Percentiles rank a stretch among this genome's conserved stretches.
Evolutionary conservation across 345 rosid species (phyloP).

Genomic region (Pistacia vera): DNA sequence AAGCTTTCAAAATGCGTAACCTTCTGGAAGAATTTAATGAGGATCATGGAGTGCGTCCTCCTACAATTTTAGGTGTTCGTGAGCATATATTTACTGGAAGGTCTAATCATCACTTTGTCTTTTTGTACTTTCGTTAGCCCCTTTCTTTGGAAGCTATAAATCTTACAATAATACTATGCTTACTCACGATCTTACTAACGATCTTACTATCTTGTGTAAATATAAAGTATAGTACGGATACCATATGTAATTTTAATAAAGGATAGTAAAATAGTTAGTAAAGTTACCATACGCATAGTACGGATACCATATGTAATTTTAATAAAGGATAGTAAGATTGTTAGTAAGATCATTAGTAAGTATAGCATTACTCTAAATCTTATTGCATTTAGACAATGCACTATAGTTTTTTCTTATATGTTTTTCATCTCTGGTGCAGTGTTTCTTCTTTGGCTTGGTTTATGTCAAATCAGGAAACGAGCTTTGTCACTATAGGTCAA

Average conservation of each 20-base stretch:
- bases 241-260: too few relatives aligned
- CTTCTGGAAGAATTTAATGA: constrained; percentile 94
- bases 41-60: constrained; percentile 93
- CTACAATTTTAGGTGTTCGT: constrained; percentile 92
- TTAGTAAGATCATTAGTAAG: too few relatives aligned
- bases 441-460: constrained; percentile 99
- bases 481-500: constrained; percentile 96
- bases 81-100: constrained; percentile 99
- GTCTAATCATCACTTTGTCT: constrained; percentile 30
- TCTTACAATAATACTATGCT: neutral
- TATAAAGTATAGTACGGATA: too few relatives aligned
- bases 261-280: too few relatives aligned
- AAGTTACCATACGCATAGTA: too few relatives aligned
- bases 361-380: neutral
- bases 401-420: constrained; percentile 22
- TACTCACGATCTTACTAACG: too few relatives aligned
- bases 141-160: neutral
- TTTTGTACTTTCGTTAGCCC: neutral
- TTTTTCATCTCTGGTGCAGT: constrained; percentile 45
- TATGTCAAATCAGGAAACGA: constrained; percentile 98
- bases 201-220: too few relatives aligned
- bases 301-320: too few relatives aligned
- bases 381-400: neutral
- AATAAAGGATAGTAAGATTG: too few relatives aligned
- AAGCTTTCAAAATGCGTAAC: constrained; percentile 97